A percentile compares a stretch with the other conserved stretches of the same genome.
These are phyloP conservation scores for Ceratocystis eucalypticola DNA, from an alignment of 2,329 filamentous ascomycete genomes.

Conservation along the genomic window DNA sequence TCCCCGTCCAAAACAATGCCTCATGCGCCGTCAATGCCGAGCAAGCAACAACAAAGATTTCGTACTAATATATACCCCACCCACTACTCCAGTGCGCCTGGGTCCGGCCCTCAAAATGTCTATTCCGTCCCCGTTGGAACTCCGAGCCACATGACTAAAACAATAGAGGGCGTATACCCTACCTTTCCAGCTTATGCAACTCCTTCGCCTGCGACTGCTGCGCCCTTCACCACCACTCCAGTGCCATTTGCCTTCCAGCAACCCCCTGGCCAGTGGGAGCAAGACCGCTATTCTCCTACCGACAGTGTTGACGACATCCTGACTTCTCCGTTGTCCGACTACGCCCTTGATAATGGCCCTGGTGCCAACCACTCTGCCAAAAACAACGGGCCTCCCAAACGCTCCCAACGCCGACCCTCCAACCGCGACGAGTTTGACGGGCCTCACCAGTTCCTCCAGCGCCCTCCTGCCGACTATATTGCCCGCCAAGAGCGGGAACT, in stretches of 20 bases:
- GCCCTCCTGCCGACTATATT: conserved; percentile 55
- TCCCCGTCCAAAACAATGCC: not conserved
- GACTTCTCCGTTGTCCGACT: conserved; percentile 46
- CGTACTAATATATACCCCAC: conserved; percentile 6
- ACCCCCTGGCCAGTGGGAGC: conserved; percentile 31
- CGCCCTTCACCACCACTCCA: conserved; percentile 17
- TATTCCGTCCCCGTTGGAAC: conserved; percentile 19
- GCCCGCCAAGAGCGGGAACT: conserved; percentile 68
- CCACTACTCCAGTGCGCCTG: conserved; percentile 9
- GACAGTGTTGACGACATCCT: conserved; percentile 47
- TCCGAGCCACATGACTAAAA: conserved; percentile 22
- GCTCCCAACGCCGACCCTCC: conserved; percentile 54
- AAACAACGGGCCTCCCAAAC: conserved; percentile 28
- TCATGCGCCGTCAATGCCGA: not conserved
- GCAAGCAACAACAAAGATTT: not conserved
- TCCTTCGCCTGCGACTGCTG: conserved; percentile 28
- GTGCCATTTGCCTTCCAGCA: conserved; percentile 16
- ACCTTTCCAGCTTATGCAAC: conserved; percentile 31
- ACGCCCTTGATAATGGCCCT: conserved; percentile 40
- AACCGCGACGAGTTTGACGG: conserved; percentile 86
- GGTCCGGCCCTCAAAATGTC: conserved; percentile 9
- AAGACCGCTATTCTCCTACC: conserved; percentile 40
- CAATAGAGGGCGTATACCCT: conserved; percentile 25
- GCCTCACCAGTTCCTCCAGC: conserved; percentile 66
- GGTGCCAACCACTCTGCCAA: conserved; percentile 27